Conservation (phyloP, 192 early-diverging fungal genomes). For the Coemansia sp. region DNA sequence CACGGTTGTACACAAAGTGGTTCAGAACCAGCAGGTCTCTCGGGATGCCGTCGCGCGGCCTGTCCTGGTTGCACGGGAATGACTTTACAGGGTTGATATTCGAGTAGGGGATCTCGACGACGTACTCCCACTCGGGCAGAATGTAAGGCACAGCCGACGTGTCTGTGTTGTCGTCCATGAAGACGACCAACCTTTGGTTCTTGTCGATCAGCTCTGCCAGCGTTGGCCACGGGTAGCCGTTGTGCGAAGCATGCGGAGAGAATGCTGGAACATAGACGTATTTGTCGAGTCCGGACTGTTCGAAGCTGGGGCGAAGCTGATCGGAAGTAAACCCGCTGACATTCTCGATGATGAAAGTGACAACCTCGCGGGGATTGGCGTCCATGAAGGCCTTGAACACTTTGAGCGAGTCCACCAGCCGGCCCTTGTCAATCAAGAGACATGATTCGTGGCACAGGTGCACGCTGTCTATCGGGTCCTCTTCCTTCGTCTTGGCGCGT, state of each 20-base stretch:
- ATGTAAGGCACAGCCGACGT: constrained; percentile 55
- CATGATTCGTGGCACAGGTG: constrained; percentile 76
- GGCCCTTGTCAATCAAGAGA: constrained; percentile 64
- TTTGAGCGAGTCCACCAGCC: constrained; percentile 56
- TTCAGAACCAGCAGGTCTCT: constrained; percentile 50
- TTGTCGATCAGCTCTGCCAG: constrained; percentile 62
- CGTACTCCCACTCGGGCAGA: constrained; percentile 49
- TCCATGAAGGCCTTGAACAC: constrained; percentile 64
- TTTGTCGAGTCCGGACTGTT: constrained; percentile 53
- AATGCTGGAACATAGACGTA: constrained; percentile 54
- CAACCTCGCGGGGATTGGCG: constrained; percentile 68
- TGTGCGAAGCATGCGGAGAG: constrained; percentile 11
- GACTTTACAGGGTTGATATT: constrained; percentile 37
- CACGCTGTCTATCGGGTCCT: constrained; percentile 23
- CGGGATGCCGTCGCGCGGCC: constrained; percentile 32
- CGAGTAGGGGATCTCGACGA: constrained; percentile 44
- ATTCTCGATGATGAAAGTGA: constrained; percentile 80
- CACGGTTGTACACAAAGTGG: constrained; percentile 52
- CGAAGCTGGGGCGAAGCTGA: constrained; percentile 60
- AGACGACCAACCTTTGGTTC: constrained; percentile 69
- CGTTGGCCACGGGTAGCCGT: constrained; percentile 68
- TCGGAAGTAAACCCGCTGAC: constrained; percentile 51
- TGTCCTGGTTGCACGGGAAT: constrained; percentile 48
- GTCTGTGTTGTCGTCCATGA: constrained; percentile 67
- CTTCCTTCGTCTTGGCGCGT: background rate